Evolutionary conservation across 2,329 filamentous ascomycete genomes (phyloP).

Genomic region (Westerdykella ornata): DNA sequence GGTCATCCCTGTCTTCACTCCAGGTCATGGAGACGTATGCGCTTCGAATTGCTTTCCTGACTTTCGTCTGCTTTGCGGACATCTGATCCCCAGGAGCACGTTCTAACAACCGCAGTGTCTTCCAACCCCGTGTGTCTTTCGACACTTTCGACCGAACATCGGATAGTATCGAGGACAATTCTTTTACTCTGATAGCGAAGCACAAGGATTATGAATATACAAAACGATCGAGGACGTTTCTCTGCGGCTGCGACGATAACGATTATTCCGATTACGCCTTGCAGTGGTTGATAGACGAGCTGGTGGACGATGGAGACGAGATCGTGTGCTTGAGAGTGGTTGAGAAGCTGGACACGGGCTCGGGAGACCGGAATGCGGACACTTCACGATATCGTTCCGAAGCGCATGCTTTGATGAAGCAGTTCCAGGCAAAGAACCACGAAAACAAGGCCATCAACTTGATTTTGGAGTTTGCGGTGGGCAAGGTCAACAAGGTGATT

Average conservation of each 20-base stretch:
- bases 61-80: too few species aligned
- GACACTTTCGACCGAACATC: conserved; percentile 65
- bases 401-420: conserved; percentile 65
- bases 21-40: too few species aligned
- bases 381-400: conserved; percentile 68
- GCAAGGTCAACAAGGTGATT: conserved; percentile 84
- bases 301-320: conserved; percentile 90
- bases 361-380: conserved; percentile 54
- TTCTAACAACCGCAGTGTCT: conserved; percentile 45
- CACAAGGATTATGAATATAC: conserved; percentile 80
- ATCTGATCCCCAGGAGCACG: neutral
- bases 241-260: conserved; percentile 86
- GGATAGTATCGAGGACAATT: conserved; percentile 52
- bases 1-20: too few species aligned
- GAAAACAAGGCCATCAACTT: conserved; percentile 79
- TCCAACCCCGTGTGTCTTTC: conserved; percentile 64
- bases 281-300: conserved; percentile 85
- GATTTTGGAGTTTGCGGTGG: conserved; percentile 78
- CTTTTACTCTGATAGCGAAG: conserved; percentile 75
- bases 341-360: conserved; percentile 70
- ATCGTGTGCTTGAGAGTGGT: conserved; percentile 84
- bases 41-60: too few species aligned
- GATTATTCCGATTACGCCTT: conserved; percentile 87
- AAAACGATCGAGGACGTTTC: conserved; percentile 76
- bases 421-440: conserved; percentile 72